These are phyloP conservation scores for Lactuca saligna DNA, from an alignment of 129 eudicot species.

Conservation along the genomic window DNA sequence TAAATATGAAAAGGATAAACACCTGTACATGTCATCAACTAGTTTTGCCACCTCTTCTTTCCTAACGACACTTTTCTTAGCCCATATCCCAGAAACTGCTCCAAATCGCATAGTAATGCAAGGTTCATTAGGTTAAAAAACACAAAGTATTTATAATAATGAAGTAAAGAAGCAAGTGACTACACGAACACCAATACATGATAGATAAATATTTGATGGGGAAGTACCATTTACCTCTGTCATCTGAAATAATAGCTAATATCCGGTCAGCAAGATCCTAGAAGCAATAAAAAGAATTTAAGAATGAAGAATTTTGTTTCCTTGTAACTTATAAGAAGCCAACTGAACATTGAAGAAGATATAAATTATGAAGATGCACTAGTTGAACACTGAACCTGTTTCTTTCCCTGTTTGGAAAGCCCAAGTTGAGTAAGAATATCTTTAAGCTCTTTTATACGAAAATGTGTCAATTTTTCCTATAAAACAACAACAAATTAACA, in stretches of 20 bases:
- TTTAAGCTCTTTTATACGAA: slow-evolving; percentile 94
- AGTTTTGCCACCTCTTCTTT: slow-evolving; percentile 88
- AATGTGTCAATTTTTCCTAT: slow-evolving; percentile 85
- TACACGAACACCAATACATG: slow-evolving; percentile 13
- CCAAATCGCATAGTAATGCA: slow-evolving; percentile 23
- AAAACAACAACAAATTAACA: slow-evolving; percentile 16
- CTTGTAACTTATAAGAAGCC: background rate
- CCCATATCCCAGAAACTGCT: slow-evolving; percentile 81
- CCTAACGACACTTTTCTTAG: slow-evolving; percentile 64
- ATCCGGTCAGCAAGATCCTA: slow-evolving; percentile 96
- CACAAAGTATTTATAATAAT: slow-evolving; percentile 1
- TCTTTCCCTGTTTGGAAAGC: slow-evolving; percentile 97
- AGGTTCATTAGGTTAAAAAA: background rate
- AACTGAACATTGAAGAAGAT: slow-evolving; percentile 5
- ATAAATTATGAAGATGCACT: background rate
- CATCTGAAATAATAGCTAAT: slow-evolving; percentile 72
- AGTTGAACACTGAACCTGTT: slow-evolving; percentile 61
- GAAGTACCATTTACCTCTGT: slow-evolving; percentile 58
- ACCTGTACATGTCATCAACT: slow-evolving; percentile 95
- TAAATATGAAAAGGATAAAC: slow-evolving; percentile 12
- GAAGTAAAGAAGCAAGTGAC: slow-evolving; percentile 10
- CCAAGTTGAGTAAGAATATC: slow-evolving; percentile 87
- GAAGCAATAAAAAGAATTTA: slow-evolving; percentile 21
- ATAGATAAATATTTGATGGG: slow-evolving; percentile 1
- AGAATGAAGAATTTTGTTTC: slow-evolving; percentile 13